These are phyloP conservation scores for Rhizopogon salebrosus DNA, from an alignment of 768 basidiomycete genomes.

Conservation along the genomic window DNA sequence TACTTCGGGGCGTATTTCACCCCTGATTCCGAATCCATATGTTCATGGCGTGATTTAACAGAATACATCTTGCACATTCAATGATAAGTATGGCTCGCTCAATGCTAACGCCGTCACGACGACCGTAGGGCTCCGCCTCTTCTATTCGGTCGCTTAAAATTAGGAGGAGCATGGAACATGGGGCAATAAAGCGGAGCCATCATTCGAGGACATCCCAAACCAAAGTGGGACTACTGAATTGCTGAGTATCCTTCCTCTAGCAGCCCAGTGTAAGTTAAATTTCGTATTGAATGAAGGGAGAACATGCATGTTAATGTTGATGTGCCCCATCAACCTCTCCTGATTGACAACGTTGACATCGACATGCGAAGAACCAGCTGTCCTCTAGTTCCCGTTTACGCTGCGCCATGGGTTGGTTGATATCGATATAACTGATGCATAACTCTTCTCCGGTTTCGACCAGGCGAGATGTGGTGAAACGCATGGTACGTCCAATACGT, in stretches of 20 bases:
- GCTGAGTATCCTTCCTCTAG: no score
- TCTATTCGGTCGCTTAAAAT: background rate
- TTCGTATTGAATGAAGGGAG: background rate
- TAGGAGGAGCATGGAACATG: background rate
- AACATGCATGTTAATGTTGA: background rate
- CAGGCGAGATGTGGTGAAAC: conserved; percentile 40
- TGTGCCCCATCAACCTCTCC: conserved; percentile 8
- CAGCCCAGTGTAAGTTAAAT: background rate
- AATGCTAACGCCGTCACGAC: background rate
- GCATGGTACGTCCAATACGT: conserved; percentile 37
- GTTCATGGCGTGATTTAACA: no score
- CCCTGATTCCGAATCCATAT: no score
- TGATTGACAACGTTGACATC: conserved; percentile 39
- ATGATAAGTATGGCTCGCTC: background rate
- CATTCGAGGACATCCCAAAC: no score
- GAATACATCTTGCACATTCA: background rate
- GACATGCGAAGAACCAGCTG: conserved; percentile 56
- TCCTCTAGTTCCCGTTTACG: conserved; percentile 37
- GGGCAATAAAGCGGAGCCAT: background rate
- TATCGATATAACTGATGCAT: conserved; percentile 53
- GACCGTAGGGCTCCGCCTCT: background rate
- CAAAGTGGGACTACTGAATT: no score
- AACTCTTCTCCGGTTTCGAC: conserved; percentile 49
- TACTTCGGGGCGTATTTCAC: no score
- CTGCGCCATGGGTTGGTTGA: conserved; percentile 23